These are phyloP conservation scores for Rhizopus delemar DNA, from an alignment of 371 early-diverging fungal species.

Conservation along the genomic window DNA sequence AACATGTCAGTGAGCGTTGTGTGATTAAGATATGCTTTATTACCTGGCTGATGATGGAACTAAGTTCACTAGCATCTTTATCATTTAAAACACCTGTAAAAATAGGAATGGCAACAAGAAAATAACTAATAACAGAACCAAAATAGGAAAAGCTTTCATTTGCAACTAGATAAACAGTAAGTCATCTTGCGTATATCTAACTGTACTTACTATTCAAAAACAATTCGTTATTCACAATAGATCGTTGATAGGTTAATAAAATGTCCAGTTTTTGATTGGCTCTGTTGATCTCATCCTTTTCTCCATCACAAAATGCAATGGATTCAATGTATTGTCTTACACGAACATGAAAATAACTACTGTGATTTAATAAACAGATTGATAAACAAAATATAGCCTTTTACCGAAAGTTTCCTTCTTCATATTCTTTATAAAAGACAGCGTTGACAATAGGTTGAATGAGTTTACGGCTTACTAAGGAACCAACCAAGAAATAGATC, in stretches of 20 bases:
- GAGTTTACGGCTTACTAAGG: conserved; percentile 56
- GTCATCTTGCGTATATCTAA: not conserved
- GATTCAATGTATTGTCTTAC: conserved; percentile 76
- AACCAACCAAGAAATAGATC: conserved; percentile 71
- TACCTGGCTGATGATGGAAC: conserved; percentile 74
- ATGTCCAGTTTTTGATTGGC: conserved; percentile 56
- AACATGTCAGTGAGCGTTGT: not conserved
- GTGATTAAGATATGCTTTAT: not conserved
- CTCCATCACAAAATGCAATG: conserved; percentile 80
- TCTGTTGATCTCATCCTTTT: conserved; percentile 57
- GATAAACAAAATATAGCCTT: too few relatives aligned
- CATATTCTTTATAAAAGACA: conserved; percentile 73
- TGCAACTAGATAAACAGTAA: conserved; percentile 35
- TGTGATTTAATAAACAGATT: too few relatives aligned
- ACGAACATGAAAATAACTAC: conserved; percentile 71
- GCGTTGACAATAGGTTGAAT: conserved; percentile 77
- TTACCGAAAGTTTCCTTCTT: conserved; percentile 79
- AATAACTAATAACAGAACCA: conserved; percentile 82
- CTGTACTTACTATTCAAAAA: conserved; percentile 60
- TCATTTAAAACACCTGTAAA: conserved; percentile 77
- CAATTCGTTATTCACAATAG: conserved; percentile 63
- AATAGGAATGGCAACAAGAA: conserved; percentile 81
- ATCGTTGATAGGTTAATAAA: conserved; percentile 57
- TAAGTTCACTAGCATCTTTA: conserved; percentile 64
- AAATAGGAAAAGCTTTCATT: conserved; percentile 75